phyloP scores from a whole-genome alignment of 805 yeast species.

The Brettanomyces anomalus region DNA sequence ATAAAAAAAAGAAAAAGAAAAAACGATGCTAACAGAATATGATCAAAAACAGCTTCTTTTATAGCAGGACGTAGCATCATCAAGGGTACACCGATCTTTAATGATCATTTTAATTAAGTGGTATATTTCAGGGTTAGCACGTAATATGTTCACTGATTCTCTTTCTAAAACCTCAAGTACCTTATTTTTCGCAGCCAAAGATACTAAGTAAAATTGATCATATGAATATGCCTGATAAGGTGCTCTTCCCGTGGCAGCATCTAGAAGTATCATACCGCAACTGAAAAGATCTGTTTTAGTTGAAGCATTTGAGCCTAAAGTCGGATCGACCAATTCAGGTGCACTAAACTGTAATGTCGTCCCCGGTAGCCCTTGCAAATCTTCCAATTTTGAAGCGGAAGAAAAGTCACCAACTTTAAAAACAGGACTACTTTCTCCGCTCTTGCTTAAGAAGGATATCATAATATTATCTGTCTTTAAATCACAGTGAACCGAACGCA shows the following conservation, averaged over 20 bases:
- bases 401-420: conserved; percentile 43
- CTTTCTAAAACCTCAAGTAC: conserved; percentile 23
- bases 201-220: conserved; percentile 24
- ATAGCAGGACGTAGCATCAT: conserved; percentile 7
- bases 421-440: conserved; percentile 23
- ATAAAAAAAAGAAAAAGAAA: too few species aligned
- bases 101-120: conserved; percentile 23
- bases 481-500: conserved; percentile 37
- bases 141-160: conserved; percentile 19
- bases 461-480: conserved; percentile 38
- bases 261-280: conserved; percentile 35
- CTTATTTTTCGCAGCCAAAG: conserved; percentile 24
- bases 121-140: conserved; percentile 10
- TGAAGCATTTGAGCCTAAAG: conserved; percentile 8
- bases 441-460: conserved; percentile 9
- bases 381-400: conserved; percentile 23
- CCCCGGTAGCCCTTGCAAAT: conserved; percentile 16
- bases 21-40: too few species aligned
- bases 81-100: conserved; percentile 19
- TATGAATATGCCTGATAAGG: conserved; percentile 30
- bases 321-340: conserved; percentile 32
- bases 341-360: conserved; percentile 37
- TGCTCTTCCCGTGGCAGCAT: conserved; percentile 35
- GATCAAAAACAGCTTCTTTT: neutral
- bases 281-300: conserved; percentile 36